Evolutionary conservation across 2,329 filamentous ascomycete genomes (phyloP).

Genomic region (Aspergillus pseudoviridinutans): DNA sequence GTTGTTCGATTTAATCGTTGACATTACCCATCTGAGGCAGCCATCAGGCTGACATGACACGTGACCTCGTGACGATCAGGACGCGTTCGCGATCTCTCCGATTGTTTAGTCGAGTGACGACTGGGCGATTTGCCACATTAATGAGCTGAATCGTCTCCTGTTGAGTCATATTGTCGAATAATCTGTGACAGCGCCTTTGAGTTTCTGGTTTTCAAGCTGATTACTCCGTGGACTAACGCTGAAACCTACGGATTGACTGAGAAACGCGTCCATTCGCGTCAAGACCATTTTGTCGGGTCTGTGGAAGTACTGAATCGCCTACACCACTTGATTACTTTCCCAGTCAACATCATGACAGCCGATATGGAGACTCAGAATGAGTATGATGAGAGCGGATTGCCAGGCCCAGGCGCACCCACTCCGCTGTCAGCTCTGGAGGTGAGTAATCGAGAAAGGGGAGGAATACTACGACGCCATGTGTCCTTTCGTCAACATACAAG

Average conservation of each 20-base stretch:
- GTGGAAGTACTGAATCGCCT: neutral
- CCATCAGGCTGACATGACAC: conserved; percentile 18
- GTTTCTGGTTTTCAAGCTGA: neutral
- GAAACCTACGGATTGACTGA: conserved; percentile 7
- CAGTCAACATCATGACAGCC: conserved; percentile 33
- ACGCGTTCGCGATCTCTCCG: conserved; percentile 26
- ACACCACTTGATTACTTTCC: neutral
- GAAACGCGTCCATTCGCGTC: conserved; percentile 14
- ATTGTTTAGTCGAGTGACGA: conserved; percentile 9
- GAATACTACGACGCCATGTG: neutral
- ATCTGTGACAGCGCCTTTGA: neutral
- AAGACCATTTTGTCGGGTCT: neutral
- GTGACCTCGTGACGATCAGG: conserved; percentile 34
- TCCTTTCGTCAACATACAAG: neutral
- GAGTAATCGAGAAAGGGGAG: conserved; percentile 26
- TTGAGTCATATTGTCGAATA: neutral
- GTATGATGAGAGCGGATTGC: conserved; percentile 68
- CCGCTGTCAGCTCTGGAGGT: conserved; percentile 84
- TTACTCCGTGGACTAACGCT: neutral
- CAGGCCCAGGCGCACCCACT: conserved; percentile 89
- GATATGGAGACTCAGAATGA: conserved; percentile 66
- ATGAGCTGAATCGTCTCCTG: neutral
- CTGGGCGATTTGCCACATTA: conserved; percentile 21
- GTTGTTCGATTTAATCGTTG: neutral
- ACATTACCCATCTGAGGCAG: conserved; percentile 4